Evolutionary conservation across 441 rosid genomes (phyloP), one percentile per base, ranked within the genome.

Genomic region (Aleurites moluccanus): DNA sequence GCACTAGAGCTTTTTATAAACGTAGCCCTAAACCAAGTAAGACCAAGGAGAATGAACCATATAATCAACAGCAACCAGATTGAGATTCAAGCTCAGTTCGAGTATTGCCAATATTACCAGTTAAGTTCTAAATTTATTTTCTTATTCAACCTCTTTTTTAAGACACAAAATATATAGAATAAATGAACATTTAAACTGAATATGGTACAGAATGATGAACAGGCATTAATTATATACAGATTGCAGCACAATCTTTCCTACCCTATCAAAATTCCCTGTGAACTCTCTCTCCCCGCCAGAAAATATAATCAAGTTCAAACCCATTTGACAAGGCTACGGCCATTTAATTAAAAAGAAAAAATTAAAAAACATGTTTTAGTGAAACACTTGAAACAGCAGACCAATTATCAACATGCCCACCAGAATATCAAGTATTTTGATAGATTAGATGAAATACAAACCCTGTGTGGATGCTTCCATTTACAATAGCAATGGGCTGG

Each of bases 401-500:
- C 20, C 38, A 75, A 40, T n/a, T 60, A 66, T 70, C 18, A 45
- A n/a, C 40, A 45, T 52, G 53, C 67, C 33, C 62, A 44, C 23
- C 52, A 70, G 23, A 42, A 38, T 25, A 21, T 72, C 13, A 50
- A 71, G 9, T 40, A 62, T 64, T 60, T 59, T 6, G 61, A 72
- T 28, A 68, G 47, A 76, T 40, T 28, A 49, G 67, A 77, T 40
- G 42, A 78, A 78, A 72, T 78, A 83, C 96, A 72, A 72, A 96
- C 99, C 97, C 72, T 38, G 86, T 77, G 81, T 80, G 80, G 69
- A 96, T 88, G 79, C 64, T 77, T 85, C 99, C 99, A 75, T 87
- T 86, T 64, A 94, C 92, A 65, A 82, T 88, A 66, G 99, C 99
- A 76, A 97, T 90, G 49, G 99, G 99, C 91, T 91, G 99, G 84